A percentile compares a stretch with the other conserved stretches of the same genome.
Evolutionary conservation across 805 yeast species (phyloP).

Genomic region (Saturnispora diversa): DNA sequence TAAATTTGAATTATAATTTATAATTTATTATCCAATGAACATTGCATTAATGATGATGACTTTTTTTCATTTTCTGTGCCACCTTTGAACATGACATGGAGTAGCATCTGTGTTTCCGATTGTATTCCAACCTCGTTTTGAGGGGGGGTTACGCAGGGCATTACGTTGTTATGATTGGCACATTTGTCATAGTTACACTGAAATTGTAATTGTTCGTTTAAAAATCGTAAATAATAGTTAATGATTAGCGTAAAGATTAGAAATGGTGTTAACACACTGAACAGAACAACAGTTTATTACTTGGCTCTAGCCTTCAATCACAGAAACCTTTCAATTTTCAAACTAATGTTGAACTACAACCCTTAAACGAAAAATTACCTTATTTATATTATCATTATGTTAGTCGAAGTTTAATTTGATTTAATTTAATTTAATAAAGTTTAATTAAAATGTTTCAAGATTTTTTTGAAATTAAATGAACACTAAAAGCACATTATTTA

Average conservation of each 20-base stretch:
- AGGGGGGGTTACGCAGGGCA: constrained; percentile 39
- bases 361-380: no score
- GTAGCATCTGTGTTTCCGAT: constrained; percentile 15
- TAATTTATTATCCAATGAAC: no score
- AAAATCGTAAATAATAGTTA: no score
- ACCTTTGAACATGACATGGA: constrained; percentile 23
- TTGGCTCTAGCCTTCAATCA: no score
- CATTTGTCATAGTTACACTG: constrained; percentile 88
- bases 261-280: no score
- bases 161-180: constrained; percentile 52
- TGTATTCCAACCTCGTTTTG: constrained; percentile 29
- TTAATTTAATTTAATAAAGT: constrained; percentile 11
- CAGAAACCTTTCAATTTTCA: no score
- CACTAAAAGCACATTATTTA: constrained; percentile 19
- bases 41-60: constrained; percentile 27
- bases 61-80: constrained; percentile 27
- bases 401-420: no score
- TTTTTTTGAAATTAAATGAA: constrained; percentile 6
- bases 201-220: no score
- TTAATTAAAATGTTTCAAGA: constrained; percentile 6
- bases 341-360: no score
- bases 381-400: no score
- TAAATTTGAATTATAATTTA: no score
- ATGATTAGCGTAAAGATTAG: constrained; percentile 1
- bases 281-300: no score